Evolutionary conservation across 2,329 filamentous ascomycete genomes (phyloP), one percentile per base, ranked within the genome.

Genomic region (Fusarium tupiense): DNA sequence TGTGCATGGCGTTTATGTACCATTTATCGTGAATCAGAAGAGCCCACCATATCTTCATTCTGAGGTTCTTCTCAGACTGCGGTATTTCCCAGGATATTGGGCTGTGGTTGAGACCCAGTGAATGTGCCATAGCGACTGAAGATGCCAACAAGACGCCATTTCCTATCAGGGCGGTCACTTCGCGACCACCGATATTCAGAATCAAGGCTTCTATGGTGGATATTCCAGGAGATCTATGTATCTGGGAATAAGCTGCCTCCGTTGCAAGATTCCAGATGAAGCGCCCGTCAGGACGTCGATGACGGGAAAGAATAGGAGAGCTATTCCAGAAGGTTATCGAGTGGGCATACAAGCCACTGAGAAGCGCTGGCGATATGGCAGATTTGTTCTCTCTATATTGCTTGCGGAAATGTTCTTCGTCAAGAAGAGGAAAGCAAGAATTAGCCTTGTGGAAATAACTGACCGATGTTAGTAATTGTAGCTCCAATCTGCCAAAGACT

Each of bases 221-320:
- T 49, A 91, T 82, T 3, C 89, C 88, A 0, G 89, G 90, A 0
- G 87, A 88, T 3, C 89, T 84, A 57, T 89, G 86, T 12, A 91
- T 86, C 66, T 91, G 89, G 1, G 87, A 89, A 71, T 90, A 89
- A 7, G 91, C 82, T 3, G 89, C 88, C 60, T 89, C 88, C 26
- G 87, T 88, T 12, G 89, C 89, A 66, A 90, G 85, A 66, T 91
- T 91, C 85, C 91, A 91, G 14, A 89, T 86, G 77, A 90, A 91
- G 50, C 89, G 86, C 46, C 85, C 84, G 75, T 92, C 89, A 0
- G 90, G 89, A 54, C 86, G 84, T 9, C 86, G 84, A 65, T 88
- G 85, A 10, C 80, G 80, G 9, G 82, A 81, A 7, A 88, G 77
- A 8, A 83, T 80, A 1, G 83, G 83, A 1, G 85, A 86, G 60